Base-by-base conservation (phyloP, 257 asterid species). In the Prunella vulgaris region DNA sequence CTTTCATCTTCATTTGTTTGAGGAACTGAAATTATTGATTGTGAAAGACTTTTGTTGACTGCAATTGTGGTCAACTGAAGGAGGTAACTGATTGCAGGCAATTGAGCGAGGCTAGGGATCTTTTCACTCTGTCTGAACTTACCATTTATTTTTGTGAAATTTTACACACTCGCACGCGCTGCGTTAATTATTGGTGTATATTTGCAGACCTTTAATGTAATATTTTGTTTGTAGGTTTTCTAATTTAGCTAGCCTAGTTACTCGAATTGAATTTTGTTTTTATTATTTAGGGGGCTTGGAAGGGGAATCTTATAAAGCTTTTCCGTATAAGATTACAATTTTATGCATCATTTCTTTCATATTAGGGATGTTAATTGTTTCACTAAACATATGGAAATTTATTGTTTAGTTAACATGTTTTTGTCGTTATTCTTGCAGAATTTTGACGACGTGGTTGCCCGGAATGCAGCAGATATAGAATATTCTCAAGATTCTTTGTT, bases 391-490 rank as follows among this genome's bases (percentile, higher is more conserved):
- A 6, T 28, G 4, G 28, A 17, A 57, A 64, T 61, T 15, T 60
- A 12, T 67, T 73, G 12, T 59, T 20, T 38, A 8, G 2, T 14
- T 74, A 27, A 64, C 48, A 25, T n/a, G 56, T 25, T 64, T 52
- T 37, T 66, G 64, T 60, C 18, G 57, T 44, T 53, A 7, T 54
- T 57, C 38, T 59, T 68, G 40, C 35, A 78, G 79, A 80, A 37
- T 72, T 78, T 53, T 69, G 53, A 65, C 63, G 72, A 74, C 67
- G 18, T 10, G 32, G 51, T 61, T 61, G 32, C 14, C 35, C 54
- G 72, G 74, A 73, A 48, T 85, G 89, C 87, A 71, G 86, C 75
- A 75, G 80, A 46, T 61, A 61, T 66, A 64, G 74, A 62, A 56
- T 54, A 63, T 49, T 79, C 57, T 54, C 28, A 40, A 77, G 71